phyloP scores from a whole-genome alignment of 2,329 filamentous ascomycete genomes.

The Phaeosphaeriaceae sp. region DNA sequence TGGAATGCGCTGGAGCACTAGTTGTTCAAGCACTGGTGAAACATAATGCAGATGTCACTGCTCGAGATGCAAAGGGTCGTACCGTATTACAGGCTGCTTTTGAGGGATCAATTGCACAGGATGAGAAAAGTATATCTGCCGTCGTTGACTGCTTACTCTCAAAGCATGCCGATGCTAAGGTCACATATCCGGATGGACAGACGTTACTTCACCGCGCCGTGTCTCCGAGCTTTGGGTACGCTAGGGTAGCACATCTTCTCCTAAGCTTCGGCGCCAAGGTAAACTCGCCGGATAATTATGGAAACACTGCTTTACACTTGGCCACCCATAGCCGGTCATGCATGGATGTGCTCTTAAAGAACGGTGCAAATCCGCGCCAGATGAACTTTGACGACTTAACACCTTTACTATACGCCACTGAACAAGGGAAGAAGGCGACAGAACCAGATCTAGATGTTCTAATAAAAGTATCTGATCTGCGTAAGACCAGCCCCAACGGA shows the following conservation, averaged over 20 bases:
- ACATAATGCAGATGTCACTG: constrained; percentile 35
- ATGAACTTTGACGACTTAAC: constrained; percentile 28
- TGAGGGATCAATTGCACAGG: constrained; percentile 29
- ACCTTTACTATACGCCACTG: constrained; percentile 27
- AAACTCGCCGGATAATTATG: constrained; percentile 29
- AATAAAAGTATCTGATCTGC: constrained; percentile 30
- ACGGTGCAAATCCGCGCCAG: constrained; percentile 25
- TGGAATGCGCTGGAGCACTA: constrained; percentile 31
- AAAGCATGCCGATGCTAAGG: constrained; percentile 27
- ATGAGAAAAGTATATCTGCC: constrained; percentile 28
- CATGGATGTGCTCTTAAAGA: constrained; percentile 31
- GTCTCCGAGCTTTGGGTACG: constrained; percentile 15
- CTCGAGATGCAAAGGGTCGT: constrained; percentile 27
- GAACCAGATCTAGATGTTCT: constrained; percentile 34
- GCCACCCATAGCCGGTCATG: constrained; percentile 31
- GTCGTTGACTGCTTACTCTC: constrained; percentile 34
- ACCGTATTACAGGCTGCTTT: constrained; percentile 36
- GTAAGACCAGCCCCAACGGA: constrained; percentile 16
- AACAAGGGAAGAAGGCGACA: constrained; percentile 12
- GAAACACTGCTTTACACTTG: constrained; percentile 36
- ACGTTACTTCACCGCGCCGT: constrained; percentile 41
- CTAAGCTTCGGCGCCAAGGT: constrained; percentile 30
- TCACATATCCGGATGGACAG: constrained; percentile 34
- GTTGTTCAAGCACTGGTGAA: constrained; percentile 37
- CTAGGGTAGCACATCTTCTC: constrained; percentile 29